phyloP scores from a whole-genome alignment of 345 rosid species.

The Eutrema heterophyllum region DNA sequence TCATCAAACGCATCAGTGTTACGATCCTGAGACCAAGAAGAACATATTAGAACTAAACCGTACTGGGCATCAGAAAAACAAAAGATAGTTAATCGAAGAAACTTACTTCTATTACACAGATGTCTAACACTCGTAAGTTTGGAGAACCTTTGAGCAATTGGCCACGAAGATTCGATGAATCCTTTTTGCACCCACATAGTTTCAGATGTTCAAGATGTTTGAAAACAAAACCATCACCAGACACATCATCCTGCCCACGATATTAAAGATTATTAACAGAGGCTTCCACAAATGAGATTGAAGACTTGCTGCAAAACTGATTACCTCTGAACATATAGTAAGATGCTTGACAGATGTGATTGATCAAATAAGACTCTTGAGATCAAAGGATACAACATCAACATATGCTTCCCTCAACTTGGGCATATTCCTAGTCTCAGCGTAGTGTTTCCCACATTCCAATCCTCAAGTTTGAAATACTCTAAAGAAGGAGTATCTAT shows the following conservation, averaged over 20 bases:
- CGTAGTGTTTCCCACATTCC: neutral
- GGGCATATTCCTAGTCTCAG: neutral
- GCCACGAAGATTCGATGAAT: neutral
- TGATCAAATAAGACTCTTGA: neutral
- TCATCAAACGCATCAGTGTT: accelerated
- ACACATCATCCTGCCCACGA: neutral
- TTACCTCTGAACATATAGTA: neutral
- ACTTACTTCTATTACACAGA: neutral
- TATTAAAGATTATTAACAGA: too few species aligned
- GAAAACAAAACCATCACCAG: neutral
- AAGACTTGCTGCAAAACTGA: neutral
- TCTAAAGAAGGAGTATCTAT: neutral
- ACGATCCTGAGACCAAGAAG: neutral
- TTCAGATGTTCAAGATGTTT: too few species aligned
- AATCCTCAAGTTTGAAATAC: neutral
- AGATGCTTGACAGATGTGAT: neutral
- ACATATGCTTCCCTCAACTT: neutral
- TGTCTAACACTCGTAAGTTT: neutral
- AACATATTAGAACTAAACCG: neutral
- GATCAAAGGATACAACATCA: accelerated
- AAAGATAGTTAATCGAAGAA: neutral
- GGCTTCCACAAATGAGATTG: too few species aligned
- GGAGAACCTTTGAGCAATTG: neutral
- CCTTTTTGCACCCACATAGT: neutral
- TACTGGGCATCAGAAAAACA: too few species aligned